phyloP scores from a whole-genome alignment of 139 green algal genomes.

The Limnomonas spitsbergensis region DNA sequence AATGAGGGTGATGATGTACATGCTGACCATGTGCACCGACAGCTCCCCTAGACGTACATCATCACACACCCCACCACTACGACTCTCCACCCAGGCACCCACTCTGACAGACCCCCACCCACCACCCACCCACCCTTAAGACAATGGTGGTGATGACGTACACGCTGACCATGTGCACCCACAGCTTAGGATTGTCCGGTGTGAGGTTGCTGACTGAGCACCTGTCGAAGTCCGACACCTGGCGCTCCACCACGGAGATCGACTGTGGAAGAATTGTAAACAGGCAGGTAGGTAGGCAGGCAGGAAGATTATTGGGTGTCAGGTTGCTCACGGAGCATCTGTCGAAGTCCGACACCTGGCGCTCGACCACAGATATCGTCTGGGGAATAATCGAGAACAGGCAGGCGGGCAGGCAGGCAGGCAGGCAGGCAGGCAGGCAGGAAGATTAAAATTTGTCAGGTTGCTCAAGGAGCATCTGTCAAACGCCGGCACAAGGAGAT shows the following conservation, averaged over 20 bases:
- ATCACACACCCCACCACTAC: too few species aligned
- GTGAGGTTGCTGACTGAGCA: constrained; percentile 1
- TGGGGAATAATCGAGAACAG: too few species aligned
- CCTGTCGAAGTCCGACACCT: not conserved
- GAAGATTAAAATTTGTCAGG: too few species aligned
- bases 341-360: not conserved
- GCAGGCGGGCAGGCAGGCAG: too few species aligned
- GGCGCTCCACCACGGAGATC: not conserved
- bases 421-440: too few species aligned
- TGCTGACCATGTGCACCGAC: constrained; percentile 58
- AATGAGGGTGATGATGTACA: constrained; percentile 51
- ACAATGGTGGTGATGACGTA: constrained; percentile 53
- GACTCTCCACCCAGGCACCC: too few species aligned
- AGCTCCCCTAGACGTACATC: too few species aligned
- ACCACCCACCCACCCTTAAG: constrained; percentile 32
- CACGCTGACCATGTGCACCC: constrained; percentile 54
- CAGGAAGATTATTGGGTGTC: constrained; percentile 9
- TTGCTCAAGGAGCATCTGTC: too few species aligned
- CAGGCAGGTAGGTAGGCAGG: too few species aligned
- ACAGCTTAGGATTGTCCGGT: constrained; percentile 32
- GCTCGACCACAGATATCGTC: not conserved
- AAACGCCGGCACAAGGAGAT: too few species aligned
- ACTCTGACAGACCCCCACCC: too few species aligned
- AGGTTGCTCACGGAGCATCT: constrained; percentile 7
- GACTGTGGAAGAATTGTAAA: too few species aligned